Base-by-base conservation (phyloP, 2,329 filamentous ascomycete species). In the Stenocarpella maydis region DNA sequence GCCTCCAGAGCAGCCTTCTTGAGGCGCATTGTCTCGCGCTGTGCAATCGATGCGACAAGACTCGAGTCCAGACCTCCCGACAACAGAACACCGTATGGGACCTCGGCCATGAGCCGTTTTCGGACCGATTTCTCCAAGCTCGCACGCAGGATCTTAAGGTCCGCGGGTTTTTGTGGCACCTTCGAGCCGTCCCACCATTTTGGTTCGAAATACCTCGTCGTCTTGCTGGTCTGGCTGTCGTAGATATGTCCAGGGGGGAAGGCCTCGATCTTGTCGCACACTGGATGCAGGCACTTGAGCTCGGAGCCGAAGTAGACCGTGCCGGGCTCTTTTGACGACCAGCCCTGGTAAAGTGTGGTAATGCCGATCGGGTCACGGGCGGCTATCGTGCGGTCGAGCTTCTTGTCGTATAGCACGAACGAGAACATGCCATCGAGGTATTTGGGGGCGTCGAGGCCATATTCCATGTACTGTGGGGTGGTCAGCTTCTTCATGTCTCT, bases 381-480 rank as follows among this genome's bases (percentile, higher is more conserved):
- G 69, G 96, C 96, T 78, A 99, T 90, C 72, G 94, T 92, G 74
- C 96, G 92, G 85, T 99, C 92, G 81, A 94, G 90, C 75, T 89
- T 91, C 88, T 97, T 97, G 85, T 99, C 96, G 83, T 97, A 97
- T 65, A 99, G 88, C 68, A 99, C 95, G 84, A 97, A 99, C 19
- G 95, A 98, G 88, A 99, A 99, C 96, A 99, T 99, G 85, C 96
- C 96, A 80, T 99, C 96, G 75, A 99, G 90, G 82, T 94, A 87
- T 82, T 95, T 96, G 72, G 96, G 95, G 69, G 95, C 94, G 78
- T 98, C 94, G 75, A 97, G 87, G 77, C 91, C 96, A 87, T 97
- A 89, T 82, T 98, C 90, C 84, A 94, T 88, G 80, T 99, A 99
- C 93, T 97, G 70, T 17, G 50, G 28, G 21, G 2, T 15, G 39